Evolutionary conservation across 176 grass and related monocot genomes (phyloP), one percentile per base, ranked within the genome.

Genomic region (Rhynchospora pubera): DNA sequence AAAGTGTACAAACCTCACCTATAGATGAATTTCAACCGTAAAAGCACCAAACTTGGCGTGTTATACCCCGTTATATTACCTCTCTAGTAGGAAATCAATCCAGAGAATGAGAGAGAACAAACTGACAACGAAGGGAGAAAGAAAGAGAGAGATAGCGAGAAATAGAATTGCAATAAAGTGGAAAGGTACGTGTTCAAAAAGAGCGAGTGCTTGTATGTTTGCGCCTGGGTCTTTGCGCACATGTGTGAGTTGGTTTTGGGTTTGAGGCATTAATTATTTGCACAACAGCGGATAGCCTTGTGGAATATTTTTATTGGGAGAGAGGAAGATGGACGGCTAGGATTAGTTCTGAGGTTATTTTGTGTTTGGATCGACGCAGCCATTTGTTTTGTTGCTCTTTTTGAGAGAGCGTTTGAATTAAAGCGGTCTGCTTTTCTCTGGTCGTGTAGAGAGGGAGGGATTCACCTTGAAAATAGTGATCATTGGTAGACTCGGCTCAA

Each of bases 331-430:
- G 55, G 10, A 80, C 58, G 58, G 34, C 45, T 67, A 0, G 6
- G 78, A 80, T 80, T 62, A 32, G 1, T 80, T 3, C 18, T 6
- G 18, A 10, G 22, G n/a, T 7, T 45, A 28, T 48, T 23, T 64
- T 62, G 57, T 57, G 39, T 80, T 52, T 67, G 79, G 46, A 80
- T 48, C 62, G 57, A 47, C 9, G 55, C 58, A 63, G 43, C 78
- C 4, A 15, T 80, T 62, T 23, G 16, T 4, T 50, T 30, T 7
- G 26, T 28, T 61, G 56, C 11, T 21, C 55, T 62, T 81, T 81
- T 64, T 81, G 57, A 81, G 53, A 62, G 39, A 10, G 79, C 23
- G 19, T 67, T 82, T 82, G 79, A 82, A 82, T 66, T 82, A 82
- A 82, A 82, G 79, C 50, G 43, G 12, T 82, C 61, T 82, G 60